phyloP scores from a whole-genome alignment of 1,139 yeast species.

The Diutina mesorugosa region DNA sequence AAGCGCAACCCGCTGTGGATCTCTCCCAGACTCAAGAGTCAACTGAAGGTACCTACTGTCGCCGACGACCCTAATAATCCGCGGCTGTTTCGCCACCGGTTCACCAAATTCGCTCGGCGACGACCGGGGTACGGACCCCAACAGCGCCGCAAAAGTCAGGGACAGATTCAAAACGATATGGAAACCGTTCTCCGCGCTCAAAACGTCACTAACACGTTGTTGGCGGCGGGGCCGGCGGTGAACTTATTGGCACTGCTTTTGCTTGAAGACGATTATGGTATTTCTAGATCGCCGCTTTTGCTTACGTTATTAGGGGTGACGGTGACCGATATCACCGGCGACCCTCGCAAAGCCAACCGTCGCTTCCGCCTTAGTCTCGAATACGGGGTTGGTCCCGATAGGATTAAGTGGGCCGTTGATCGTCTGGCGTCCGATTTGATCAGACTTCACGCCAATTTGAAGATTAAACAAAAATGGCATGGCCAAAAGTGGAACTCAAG shows the following conservation, averaged over 20 bases:
- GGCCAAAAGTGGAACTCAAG: neutral
- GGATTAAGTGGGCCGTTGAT: conserved; percentile 70
- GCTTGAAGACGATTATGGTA: conserved; percentile 65
- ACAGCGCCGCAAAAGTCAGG: neutral
- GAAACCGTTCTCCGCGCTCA: conserved; percentile 40
- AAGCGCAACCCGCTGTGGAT: neutral
- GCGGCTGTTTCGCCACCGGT: neutral
- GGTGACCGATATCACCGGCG: conserved; percentile 39
- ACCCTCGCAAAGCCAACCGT: conserved; percentile 32
- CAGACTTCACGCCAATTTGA: conserved; percentile 55
- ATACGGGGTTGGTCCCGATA: conserved; percentile 76
- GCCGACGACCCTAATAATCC: neutral
- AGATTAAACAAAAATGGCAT: conserved; percentile 18
- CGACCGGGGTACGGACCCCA: neutral
- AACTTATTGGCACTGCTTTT: conserved; percentile 65
- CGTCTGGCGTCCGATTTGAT: conserved; percentile 63
- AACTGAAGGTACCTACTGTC: neutral
- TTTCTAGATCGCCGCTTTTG: conserved; percentile 70
- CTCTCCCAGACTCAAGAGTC: neutral
- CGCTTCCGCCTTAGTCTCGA: conserved; percentile 62
- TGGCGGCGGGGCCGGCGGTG: conserved; percentile 73
- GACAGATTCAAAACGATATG: conserved; percentile 5
- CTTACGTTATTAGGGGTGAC: conserved; percentile 59
- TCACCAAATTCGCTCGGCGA: neutral
- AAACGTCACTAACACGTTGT: conserved; percentile 47